A percentile compares a stretch with the other conserved stretches of the same genome.
phyloP scores from a whole-genome alignment of 768 basidiomycete genomes.

The Suillus weaverae region DNA sequence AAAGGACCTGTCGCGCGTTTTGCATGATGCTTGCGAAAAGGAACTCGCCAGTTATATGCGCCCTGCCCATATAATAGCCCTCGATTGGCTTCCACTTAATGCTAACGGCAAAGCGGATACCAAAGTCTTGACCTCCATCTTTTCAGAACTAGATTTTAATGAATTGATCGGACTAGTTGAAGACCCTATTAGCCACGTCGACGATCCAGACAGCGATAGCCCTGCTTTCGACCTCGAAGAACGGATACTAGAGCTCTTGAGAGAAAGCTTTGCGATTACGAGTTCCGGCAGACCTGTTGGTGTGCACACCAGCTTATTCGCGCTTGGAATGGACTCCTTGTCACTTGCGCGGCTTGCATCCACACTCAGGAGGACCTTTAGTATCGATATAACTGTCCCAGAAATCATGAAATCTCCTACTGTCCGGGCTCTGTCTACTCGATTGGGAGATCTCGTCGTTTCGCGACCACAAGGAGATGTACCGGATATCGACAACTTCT shows the following conservation, averaged over 20 bases:
- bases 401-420: conserved; percentile 31
- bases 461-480: not conserved
- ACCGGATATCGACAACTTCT: conserved; percentile 16
- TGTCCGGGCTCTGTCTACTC: conserved; percentile 20
- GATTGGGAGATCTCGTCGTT: conserved; percentile 12
- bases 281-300: conserved; percentile 5
- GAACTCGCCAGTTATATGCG: conserved; percentile 53
- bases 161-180: conserved; percentile 18
- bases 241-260: conserved; percentile 10
- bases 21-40: conserved; percentile 35
- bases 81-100: conserved; percentile 49
- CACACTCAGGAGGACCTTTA: conserved; percentile 22
- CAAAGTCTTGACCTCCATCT: conserved; percentile 29
- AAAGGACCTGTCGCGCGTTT: conserved; percentile 28
- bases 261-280: conserved; percentile 1
- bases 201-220: not conserved
- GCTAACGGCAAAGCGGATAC: conserved; percentile 36
- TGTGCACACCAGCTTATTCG: conserved; percentile 31
- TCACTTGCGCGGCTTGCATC: conserved; percentile 24
- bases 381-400: conserved; percentile 21
- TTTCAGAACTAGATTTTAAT: conserved; percentile 22
- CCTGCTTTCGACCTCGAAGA: conserved; percentile 27
- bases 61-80: conserved; percentile 48
- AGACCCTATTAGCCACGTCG: conserved; percentile 1
- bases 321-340: conserved; percentile 35